Conservation (phyloP, 2,329 filamentous ascomycete genomes). For the Albifimbria verrucaria region DNA sequence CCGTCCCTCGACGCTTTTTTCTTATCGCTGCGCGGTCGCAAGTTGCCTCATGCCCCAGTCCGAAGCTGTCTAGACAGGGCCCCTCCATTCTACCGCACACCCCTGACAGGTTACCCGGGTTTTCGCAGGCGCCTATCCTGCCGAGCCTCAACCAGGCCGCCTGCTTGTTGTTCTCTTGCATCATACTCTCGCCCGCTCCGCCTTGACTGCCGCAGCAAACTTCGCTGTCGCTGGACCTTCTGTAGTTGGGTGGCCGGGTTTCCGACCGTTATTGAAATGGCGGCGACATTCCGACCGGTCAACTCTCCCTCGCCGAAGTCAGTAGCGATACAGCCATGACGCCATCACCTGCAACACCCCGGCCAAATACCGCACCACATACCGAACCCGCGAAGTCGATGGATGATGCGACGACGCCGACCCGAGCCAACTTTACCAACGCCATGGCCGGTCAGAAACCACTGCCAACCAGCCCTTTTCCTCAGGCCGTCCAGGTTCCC, state of each 20-base stretch:
- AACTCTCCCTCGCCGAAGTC: constrained; percentile 36
- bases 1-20: not conserved
- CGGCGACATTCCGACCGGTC: constrained; percentile 46
- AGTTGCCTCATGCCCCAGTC: not conserved
- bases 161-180: not conserved
- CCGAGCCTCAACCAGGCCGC: not conserved
- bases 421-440: constrained; percentile 50
- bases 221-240: not conserved
- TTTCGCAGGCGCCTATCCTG: not conserved
- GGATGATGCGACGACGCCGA: constrained; percentile 59
- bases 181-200: constrained; percentile 11
- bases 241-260: not conserved
- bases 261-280: constrained; percentile 34
- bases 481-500: constrained; percentile 44
- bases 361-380: constrained; percentile 32
- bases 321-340: constrained; percentile 33
- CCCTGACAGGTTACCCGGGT: not conserved
- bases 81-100: not conserved
- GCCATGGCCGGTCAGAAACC: constrained; percentile 48
- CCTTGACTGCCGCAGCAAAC: not conserved
- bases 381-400: constrained; percentile 19
- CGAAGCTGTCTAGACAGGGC: not conserved
- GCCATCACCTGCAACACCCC: constrained; percentile 31
- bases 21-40: not conserved
- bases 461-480: constrained; percentile 51